Percentiles rank a stretch among this genome's conserved stretches.
phyloP scores from a whole-genome alignment of 2,329 filamentous ascomycete species.

The Lasiodiplodia sp. region DNA sequence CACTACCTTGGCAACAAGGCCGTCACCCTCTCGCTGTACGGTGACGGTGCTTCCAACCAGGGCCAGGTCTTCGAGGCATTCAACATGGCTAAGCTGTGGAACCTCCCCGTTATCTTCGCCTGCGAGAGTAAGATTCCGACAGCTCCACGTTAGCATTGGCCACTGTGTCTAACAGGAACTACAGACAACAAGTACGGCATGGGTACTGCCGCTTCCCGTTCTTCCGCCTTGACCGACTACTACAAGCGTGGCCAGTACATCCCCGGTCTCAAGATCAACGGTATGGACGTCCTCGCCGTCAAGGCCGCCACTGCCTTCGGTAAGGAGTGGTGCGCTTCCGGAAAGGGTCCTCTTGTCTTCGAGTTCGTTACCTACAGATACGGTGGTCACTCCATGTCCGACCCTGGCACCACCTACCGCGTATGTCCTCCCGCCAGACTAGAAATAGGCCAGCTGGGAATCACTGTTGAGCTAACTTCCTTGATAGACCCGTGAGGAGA shows the following conservation, averaged over 20 bases:
- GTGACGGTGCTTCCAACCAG: slow-evolving; percentile 98
- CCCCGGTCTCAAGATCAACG: slow-evolving; percentile 98
- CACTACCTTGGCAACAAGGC: slow-evolving; percentile 90
- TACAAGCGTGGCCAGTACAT: slow-evolving; percentile 99
- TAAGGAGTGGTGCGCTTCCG: slow-evolving; percentile 82
- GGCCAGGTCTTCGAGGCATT: slow-evolving; percentile 99
- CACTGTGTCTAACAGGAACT: slow-evolving; percentile 34
- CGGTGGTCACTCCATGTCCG: slow-evolving; percentile 99
- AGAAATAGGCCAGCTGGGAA: background rate
- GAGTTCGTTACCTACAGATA: slow-evolving; percentile 99
- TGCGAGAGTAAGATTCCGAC: slow-evolving; percentile 83
- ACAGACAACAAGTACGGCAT: slow-evolving; percentile 99
- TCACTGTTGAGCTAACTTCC: slow-evolving; percentile 33
- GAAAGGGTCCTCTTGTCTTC: slow-evolving; percentile 92
- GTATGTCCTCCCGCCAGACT: slow-evolving; percentile 38
- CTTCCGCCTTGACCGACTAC: slow-evolving; percentile 97
- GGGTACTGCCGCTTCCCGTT: slow-evolving; percentile 94
- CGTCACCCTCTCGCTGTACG: slow-evolving; percentile 88
- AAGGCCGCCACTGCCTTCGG: slow-evolving; percentile 95
- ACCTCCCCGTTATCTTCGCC: slow-evolving; percentile 91
- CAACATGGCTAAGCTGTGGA: slow-evolving; percentile 99
- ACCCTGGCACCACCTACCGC: slow-evolving; percentile 98
- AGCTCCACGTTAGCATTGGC: background rate
- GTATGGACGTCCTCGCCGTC: slow-evolving; percentile 98
- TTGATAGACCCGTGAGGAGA: slow-evolving; percentile 87